These are phyloP conservation scores for Inonotus obliquus DNA, from an alignment of 1,284 basidiomycete species.

Conservation along the genomic window DNA sequence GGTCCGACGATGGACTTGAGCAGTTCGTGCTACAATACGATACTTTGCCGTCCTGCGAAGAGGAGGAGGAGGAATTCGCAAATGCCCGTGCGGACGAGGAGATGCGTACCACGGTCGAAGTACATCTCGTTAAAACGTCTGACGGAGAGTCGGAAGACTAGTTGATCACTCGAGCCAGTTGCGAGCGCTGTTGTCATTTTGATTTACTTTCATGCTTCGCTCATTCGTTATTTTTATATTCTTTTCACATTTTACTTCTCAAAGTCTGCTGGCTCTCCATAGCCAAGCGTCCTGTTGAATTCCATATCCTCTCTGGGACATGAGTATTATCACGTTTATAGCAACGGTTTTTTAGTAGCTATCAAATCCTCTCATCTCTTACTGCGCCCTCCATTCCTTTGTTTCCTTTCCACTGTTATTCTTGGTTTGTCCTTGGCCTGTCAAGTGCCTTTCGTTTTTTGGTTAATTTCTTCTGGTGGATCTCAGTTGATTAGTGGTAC, in stretches of 20 bases:
- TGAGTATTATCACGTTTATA: not conserved
- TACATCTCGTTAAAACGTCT: conserved; percentile 7
- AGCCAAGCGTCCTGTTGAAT: not conserved
- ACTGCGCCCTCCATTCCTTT: not conserved
- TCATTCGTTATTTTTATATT: conserved; percentile 1
- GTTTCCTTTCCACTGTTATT: not conserved
- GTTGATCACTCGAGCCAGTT: not conserved
- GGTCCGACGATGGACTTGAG: conserved; percentile 10
- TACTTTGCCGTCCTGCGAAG: not conserved
- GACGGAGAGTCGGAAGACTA: conserved; percentile 1
- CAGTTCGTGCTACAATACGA: conserved; percentile 8
- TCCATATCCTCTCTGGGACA: not conserved
- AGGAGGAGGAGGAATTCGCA: conserved; percentile 10
- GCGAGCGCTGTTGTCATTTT: not conserved
- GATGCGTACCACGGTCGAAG: conserved; percentile 13
- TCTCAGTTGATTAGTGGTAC: not conserved
- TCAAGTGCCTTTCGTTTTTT: not conserved
- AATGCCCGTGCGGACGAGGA: conserved; percentile 11
- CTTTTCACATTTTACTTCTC: not conserved
- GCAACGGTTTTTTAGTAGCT: not conserved
- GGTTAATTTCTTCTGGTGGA: not conserved
- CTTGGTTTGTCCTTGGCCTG: not conserved
- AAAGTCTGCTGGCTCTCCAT: not conserved
- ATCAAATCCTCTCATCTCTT: not conserved
- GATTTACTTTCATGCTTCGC: not conserved